Evolutionary conservation across 306 rosid species (phyloP).

Genomic region (Lathyrus sativus): DNA sequence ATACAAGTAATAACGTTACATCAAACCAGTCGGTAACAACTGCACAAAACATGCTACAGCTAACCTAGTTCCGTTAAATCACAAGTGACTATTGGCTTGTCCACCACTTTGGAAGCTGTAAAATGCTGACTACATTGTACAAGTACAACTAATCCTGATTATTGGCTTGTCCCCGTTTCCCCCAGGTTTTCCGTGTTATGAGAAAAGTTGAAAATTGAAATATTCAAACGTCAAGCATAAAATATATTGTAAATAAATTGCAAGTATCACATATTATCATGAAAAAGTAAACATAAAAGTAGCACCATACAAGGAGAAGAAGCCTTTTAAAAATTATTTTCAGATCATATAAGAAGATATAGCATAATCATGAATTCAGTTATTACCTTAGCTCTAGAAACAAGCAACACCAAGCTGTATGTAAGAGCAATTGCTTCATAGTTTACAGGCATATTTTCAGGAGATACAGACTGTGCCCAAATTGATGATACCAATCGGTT

Average conservation of each 20-base stretch:
- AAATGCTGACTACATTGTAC: too few relatives aligned
- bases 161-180: too few relatives aligned
- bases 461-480: constrained; percentile 75
- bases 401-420: constrained; percentile 72
- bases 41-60: constrained; percentile 5
- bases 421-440: constrained; percentile 93
- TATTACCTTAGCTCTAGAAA: constrained; percentile 82
- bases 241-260: constrained; percentile 6
- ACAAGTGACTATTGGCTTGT: too few relatives aligned
- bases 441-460: constrained; percentile 78
- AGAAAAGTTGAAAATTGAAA: too few relatives aligned
- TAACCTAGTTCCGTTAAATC: constrained; percentile 13
- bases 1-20: constrained; percentile 24
- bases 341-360: constrained; percentile 34
- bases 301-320: constrained; percentile 25
- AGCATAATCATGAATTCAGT: constrained; percentile 18
- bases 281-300: neutral
- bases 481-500: constrained; percentile 75
- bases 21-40: constrained; percentile 14
- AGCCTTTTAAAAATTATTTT: constrained; percentile 13
- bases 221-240: too few relatives aligned
- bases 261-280: constrained; percentile 13
- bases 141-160: too few relatives aligned
- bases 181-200: too few relatives aligned
- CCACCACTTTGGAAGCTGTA: too few relatives aligned